Evolutionary conservation across 2,329 filamentous ascomycete species (phyloP).

Genomic region (Chaetomium strumarium): DNA sequence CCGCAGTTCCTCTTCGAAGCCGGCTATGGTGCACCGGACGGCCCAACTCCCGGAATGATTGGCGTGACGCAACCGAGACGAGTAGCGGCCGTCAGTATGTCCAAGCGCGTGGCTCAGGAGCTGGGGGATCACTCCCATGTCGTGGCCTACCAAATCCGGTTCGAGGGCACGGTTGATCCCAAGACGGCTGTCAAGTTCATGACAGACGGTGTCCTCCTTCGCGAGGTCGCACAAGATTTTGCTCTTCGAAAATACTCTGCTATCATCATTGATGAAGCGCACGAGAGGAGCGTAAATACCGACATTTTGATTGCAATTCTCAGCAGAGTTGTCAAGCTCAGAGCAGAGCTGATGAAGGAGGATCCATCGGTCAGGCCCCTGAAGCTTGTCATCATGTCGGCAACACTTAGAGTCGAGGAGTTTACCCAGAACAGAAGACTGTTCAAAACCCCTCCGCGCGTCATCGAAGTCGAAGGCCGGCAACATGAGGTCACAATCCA

Average conservation of each 20-base stretch:
- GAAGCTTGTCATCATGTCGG: conserved; percentile 97
- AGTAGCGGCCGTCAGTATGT: conserved; percentile 95
- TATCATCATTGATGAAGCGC: conserved; percentile 92
- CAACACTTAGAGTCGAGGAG: conserved; percentile 84
- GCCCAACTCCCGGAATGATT: conserved; percentile 84
- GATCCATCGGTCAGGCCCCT: conserved; percentile 67
- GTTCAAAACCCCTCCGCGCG: conserved; percentile 71
- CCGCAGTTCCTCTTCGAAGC: conserved; percentile 95
- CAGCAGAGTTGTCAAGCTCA: conserved; percentile 81
- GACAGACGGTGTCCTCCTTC: conserved; percentile 92
- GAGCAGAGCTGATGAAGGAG: conserved; percentile 67
- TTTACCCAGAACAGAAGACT: conserved; percentile 78
- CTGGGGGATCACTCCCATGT: conserved; percentile 68
- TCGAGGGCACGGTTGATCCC: conserved; percentile 73
- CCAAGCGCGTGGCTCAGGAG: conserved; percentile 82
- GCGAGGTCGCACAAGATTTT: conserved; percentile 88
- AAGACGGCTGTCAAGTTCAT: conserved; percentile 96
- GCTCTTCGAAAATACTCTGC: conserved; percentile 84
- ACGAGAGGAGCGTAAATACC: conserved; percentile 95
- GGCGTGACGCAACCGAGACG: conserved; percentile 90
- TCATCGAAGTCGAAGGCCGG: conserved; percentile 84
- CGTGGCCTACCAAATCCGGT: conserved; percentile 92
- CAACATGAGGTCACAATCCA: conserved; percentile 88
- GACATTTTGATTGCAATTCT: conserved; percentile 98
- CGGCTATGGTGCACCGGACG: conserved; percentile 74